Evolutionary conservation across 768 basidiomycete species (phyloP).

Genomic region (Gloeopeniophorella convolvens): DNA sequence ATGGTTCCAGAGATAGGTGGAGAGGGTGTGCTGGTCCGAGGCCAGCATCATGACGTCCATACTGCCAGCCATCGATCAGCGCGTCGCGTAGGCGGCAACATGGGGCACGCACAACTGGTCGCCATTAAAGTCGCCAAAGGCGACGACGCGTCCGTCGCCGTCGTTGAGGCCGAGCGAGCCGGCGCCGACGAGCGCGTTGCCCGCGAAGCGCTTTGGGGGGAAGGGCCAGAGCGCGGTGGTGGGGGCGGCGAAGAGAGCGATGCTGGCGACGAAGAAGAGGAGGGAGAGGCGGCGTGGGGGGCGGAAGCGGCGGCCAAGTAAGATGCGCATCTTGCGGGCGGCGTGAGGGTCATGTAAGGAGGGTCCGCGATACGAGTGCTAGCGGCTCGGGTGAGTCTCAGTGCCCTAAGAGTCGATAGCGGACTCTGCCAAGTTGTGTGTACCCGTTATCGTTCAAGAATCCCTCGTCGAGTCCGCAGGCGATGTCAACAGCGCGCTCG

Average conservation of each 20-base stretch:
- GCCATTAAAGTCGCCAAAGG: slow-evolving; percentile 93
- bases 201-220: slow-evolving; percentile 74
- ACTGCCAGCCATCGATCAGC: slow-evolving; percentile 34
- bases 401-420: no score
- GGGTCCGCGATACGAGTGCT: no score
- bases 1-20: slow-evolving; percentile 78
- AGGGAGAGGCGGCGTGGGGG: slow-evolving; percentile 12
- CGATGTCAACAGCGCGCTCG: no score
- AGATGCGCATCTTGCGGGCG: slow-evolving; percentile 8
- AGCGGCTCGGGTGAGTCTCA: no score
- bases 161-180: slow-evolving; percentile 68
- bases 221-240: slow-evolving; percentile 68
- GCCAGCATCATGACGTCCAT: slow-evolving; percentile 75
- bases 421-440: no score
- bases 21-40: slow-evolving; percentile 69
- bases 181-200: slow-evolving; percentile 73
- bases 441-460: no score
- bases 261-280: slow-evolving; percentile 4
- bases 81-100: background rate
- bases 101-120: slow-evolving; percentile 79
- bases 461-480: no score
- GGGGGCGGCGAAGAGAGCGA: slow-evolving; percentile 1
- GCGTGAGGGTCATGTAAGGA: no score
- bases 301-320: background rate
- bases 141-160: slow-evolving; percentile 67